Evolutionary conservation across 1,139 yeast species (phyloP).

Genomic region (Geotrichum siamense): DNA sequence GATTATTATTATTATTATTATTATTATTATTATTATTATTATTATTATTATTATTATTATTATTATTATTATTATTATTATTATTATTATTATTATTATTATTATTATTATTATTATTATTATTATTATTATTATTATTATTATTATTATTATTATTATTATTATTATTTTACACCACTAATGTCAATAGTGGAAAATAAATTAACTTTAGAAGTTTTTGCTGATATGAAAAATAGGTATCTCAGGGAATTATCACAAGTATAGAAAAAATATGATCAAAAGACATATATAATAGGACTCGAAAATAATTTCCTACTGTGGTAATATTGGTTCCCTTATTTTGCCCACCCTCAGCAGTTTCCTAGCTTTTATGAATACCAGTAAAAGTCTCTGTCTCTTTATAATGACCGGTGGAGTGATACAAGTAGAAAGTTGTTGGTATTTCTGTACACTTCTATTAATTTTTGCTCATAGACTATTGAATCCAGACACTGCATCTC

Average conservation of each 20-base stretch:
- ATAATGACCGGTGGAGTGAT: too few species aligned
- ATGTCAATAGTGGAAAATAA: neutral
- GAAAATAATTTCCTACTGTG: neutral
- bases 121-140: constrained; percentile 3
- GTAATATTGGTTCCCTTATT: too few species aligned
- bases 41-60: constrained; percentile 3
- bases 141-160: constrained; percentile 3
- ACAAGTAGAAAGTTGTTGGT: too few species aligned
- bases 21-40: constrained; percentile 3
- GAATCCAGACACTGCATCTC: too few species aligned
- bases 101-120: constrained; percentile 3
- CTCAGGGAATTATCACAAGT: neutral
- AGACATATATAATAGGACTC: neutral
- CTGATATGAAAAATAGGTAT: neutral
- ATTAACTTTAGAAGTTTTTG: neutral
- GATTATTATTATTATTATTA: neutral
- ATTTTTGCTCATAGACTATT: too few species aligned
- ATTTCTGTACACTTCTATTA: too few species aligned
- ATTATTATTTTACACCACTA: neutral
- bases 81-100: constrained; percentile 3
- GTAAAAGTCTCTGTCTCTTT: too few species aligned
- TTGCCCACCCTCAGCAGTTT: too few species aligned
- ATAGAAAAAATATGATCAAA: neutral
- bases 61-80: constrained; percentile 3
- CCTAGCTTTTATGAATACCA: too few species aligned